Evolutionary conservation across 257 asterid genomes (phyloP).

Genomic region (Salvia splendens): DNA sequence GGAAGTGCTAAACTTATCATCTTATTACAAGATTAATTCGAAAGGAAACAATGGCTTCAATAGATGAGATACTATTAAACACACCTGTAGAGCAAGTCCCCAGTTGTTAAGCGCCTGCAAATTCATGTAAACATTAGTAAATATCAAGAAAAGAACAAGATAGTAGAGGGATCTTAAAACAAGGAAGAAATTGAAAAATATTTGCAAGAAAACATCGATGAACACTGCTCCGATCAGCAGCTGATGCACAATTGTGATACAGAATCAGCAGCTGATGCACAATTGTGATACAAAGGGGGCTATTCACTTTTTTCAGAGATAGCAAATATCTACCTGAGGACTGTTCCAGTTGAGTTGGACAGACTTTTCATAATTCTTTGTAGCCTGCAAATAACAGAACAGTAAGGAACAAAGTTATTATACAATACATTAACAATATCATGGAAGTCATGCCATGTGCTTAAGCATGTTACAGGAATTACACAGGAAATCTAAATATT

Average conservation of each 20-base stretch:
- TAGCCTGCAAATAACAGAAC: slow-evolving; percentile 65
- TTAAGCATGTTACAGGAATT: slow-evolving; percentile 23
- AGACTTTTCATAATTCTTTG: slow-evolving; percentile 90
- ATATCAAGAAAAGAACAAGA: slow-evolving; percentile 19
- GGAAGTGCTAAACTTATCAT: slow-evolving; percentile 19
- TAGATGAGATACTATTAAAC: slow-evolving; percentile 16
- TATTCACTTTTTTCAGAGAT: slow-evolving; percentile 23
- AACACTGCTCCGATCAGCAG: slow-evolving; percentile 5
- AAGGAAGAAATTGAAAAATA: slow-evolving; percentile 5
- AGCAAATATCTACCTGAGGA: slow-evolving; percentile 74
- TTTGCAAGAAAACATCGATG: slow-evolving; percentile 4
- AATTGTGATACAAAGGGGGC: not conserved
- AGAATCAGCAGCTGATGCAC: too few species aligned
- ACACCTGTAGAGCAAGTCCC: slow-evolving; percentile 99
- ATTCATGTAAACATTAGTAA: slow-evolving; percentile 36
- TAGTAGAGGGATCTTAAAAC: not conserved
- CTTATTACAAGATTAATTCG: slow-evolving; percentile 25
- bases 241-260: slow-evolving; percentile 18
- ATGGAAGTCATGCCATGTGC: slow-evolving; percentile 21
- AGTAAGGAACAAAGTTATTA: slow-evolving; percentile 26
- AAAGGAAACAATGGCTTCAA: slow-evolving; percentile 8
- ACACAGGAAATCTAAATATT: slow-evolving; percentile 12
- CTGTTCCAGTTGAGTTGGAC: slow-evolving; percentile 99
- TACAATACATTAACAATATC: not conserved
- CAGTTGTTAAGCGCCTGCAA: slow-evolving; percentile 97